Base-by-base conservation (phyloP, 208 protist species). In the Ichthyophonus hoferi region DNA sequence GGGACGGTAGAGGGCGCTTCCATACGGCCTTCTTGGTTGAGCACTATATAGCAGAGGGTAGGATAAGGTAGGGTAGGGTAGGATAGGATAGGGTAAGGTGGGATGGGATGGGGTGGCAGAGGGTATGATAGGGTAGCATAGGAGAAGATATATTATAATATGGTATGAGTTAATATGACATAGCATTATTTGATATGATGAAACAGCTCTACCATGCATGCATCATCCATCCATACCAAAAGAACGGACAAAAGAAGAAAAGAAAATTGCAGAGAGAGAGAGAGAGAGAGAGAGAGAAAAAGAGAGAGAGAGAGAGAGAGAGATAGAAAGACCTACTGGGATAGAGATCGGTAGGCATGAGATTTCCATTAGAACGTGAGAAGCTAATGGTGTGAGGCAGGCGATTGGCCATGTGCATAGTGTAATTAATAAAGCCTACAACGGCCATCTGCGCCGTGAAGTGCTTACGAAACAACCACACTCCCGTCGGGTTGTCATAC, bases 311-410 rank as follows among this genome's bases (percentile, higher is more conserved):
- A 67, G 50, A 24, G 50, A 24, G 24, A 24, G 24, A 24, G 24
- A 67, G 50, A 24, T 7, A 24, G 7, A n/a, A 24, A 67, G 24
- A 24, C 50, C 7, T 67, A 67, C 50, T 88, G n/a, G 85, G 43
- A 37, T 88, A 88, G 1, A 88, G 40, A 34, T 88, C 85, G 7
- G 85, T 58, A 33, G 85, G 39, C 37, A 82, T 78, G 31, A 88
- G 1, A 40, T 82, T 83, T 37, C 37, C 85, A 37, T 43, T 88
- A 37, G 79, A 79, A 7, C 37, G 83, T 2, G 43, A 31, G n/a
- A 88, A 78, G 39, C 37, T 88, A 7, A 88, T 41, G 14, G 85
- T 88, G 38, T 88, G 67, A 50, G 85, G 85, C 38, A 88, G 37
- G 2, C 85, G 43, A 82, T 88, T 79, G 2, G 58, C 85, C 43